Evolutionary conservation across 1,284 basidiomycete genomes (phyloP).

Genomic region (Trichosporon sp.): DNA sequence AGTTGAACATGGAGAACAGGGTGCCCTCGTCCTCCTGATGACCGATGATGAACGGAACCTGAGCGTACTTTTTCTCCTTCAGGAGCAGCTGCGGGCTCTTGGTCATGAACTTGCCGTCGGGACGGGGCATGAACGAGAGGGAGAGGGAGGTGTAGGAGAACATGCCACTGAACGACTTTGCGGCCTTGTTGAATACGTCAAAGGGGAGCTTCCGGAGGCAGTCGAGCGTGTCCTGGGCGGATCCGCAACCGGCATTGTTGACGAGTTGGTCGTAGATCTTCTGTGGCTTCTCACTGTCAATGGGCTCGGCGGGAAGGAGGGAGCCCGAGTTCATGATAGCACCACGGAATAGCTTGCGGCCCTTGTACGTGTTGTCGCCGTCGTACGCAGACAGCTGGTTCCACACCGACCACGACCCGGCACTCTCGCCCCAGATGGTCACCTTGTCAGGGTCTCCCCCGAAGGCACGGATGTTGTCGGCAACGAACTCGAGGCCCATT

Average conservation of each 20-base stretch:
- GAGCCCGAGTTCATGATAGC: conserved; percentile 48
- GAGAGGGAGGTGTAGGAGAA: conserved; percentile 11
- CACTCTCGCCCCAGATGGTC: conserved; percentile 59
- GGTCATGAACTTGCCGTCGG: conserved; percentile 56
- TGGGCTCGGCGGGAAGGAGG: conserved; percentile 31
- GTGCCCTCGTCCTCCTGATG: conserved; percentile 26
- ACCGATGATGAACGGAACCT: conserved; percentile 21
- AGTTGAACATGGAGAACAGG: conserved; percentile 28
- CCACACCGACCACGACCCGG: conserved; percentile 46
- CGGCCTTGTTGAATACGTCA: conserved; percentile 11
- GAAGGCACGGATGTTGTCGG: conserved; percentile 38
- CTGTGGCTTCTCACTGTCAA: conserved; percentile 10
- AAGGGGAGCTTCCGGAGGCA: conserved; percentile 55
- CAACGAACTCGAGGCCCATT: conserved; percentile 39
- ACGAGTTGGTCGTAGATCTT: conserved; percentile 14
- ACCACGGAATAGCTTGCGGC: conserved; percentile 49
- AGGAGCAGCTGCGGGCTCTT: background rate
- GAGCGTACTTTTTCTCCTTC: background rate
- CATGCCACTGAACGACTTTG: conserved; percentile 12
- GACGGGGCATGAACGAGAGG: conserved; percentile 54
- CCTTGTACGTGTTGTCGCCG: conserved; percentile 43
- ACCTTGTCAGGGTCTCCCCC: conserved; percentile 44
- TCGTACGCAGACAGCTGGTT: conserved; percentile 58
- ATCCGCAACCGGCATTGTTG: conserved; percentile 13
- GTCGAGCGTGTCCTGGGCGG: conserved; percentile 52